phyloP scores from a whole-genome alignment of 164 flowering plant species.

The Euptelea pleiosperma region DNA sequence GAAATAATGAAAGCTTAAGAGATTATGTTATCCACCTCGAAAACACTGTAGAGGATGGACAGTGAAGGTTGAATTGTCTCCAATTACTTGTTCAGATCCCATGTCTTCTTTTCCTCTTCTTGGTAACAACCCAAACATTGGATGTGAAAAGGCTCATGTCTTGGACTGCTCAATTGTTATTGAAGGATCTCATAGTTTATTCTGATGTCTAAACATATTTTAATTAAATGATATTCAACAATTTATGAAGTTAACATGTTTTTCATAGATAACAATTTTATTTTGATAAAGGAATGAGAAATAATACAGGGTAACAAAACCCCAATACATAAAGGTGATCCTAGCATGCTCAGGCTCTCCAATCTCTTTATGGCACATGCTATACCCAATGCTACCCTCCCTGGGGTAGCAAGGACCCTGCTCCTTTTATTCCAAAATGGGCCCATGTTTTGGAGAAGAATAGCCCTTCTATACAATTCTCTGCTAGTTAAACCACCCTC shows the following conservation, averaged over 20 bases:
- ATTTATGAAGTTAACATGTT: background rate
- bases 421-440: background rate
- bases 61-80: slow-evolving; percentile 2
- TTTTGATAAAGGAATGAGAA: background rate
- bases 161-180: background rate
- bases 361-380: too few species aligned
- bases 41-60: background rate
- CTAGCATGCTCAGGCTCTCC: too few species aligned
- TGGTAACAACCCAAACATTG: background rate
- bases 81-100: background rate
- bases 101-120: background rate
- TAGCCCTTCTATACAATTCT: background rate
- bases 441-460: background rate
- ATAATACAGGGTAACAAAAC: too few species aligned
- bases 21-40: background rate
- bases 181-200: background rate
- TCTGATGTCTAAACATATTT: background rate
- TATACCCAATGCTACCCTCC: background rate
- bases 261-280: background rate
- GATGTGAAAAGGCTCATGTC: background rate
- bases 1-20: slow-evolving; percentile 40
- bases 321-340: too few species aligned
- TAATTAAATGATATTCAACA: slow-evolving; percentile 1
- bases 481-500: background rate
- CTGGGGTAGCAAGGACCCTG: background rate